These are phyloP conservation scores for Rhizophagus sp. DNA, from an alignment of 192 early-diverging fungal species.

Conservation along the genomic window DNA sequence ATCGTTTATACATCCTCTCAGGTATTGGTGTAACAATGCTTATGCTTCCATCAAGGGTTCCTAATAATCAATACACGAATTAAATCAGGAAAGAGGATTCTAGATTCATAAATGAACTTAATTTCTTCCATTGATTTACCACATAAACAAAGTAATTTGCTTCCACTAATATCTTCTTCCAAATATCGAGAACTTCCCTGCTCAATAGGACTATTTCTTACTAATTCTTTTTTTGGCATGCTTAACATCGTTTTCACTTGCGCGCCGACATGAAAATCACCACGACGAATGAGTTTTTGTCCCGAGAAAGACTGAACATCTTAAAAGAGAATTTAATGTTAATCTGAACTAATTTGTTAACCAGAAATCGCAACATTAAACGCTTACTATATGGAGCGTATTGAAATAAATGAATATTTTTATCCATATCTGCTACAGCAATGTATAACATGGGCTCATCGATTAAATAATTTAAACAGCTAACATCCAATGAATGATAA, in stretches of 20 bases:
- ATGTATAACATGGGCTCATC: constrained; percentile 71
- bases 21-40: constrained; percentile 72
- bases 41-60: constrained; percentile 71
- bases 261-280: constrained; percentile 84
- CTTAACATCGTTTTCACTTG: constrained; percentile 72
- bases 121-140: constrained; percentile 28
- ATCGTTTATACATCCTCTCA: constrained; percentile 91
- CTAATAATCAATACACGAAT: constrained; percentile 38
- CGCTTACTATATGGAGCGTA: constrained; percentile 86
- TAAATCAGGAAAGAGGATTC: constrained; percentile 24
- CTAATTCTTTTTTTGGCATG: constrained; percentile 43
- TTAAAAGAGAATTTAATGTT: constrained; percentile 28
- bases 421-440: constrained; percentile 81
- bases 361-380: not conserved
- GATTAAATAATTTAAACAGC: constrained; percentile 74
- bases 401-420: constrained; percentile 78
- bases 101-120: not conserved
- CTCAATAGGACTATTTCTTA: constrained; percentile 21
- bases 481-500: constrained; percentile 74
- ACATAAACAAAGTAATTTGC: constrained; percentile 51
- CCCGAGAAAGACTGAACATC: constrained; percentile 89
- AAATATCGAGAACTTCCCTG: constrained; percentile 13
- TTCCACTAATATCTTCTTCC: constrained; percentile 14
- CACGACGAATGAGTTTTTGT: constrained; percentile 84
- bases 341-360: constrained; percentile 11